Evolutionary conservation across 441 rosid genomes (phyloP).

Genomic region (Adansonia rubrostipa): DNA sequence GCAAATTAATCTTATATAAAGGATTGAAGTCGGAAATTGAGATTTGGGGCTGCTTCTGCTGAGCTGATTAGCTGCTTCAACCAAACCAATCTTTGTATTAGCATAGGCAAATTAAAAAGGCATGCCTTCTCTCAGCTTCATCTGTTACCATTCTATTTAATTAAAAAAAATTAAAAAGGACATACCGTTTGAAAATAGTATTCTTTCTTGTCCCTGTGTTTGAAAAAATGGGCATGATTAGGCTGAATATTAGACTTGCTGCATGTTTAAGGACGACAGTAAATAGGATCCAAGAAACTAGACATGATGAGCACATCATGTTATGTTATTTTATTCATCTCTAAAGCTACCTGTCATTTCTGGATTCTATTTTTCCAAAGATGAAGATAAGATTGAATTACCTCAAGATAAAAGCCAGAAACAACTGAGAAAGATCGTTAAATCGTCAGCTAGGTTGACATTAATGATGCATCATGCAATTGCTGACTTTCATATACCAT

Average conservation of each 20-base stretch:
- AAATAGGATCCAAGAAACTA: background rate
- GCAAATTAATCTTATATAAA: no score
- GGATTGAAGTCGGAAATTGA: no score
- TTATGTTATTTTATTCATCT: background rate
- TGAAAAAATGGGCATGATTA: background rate
- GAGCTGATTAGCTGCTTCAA: no score
- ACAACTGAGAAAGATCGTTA: background rate
- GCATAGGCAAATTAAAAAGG: no score
- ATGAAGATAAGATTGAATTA: slow-evolving; percentile 21
- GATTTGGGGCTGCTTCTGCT: no score
- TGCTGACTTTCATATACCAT: slow-evolving; percentile 24
- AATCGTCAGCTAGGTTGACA: slow-evolving; percentile 49
- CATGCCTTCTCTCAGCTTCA: no score
- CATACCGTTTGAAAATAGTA: no score
- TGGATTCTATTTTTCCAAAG: background rate
- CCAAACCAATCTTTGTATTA: no score
- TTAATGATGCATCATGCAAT: slow-evolving; percentile 25
- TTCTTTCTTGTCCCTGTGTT: background rate
- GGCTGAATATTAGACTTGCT: background rate
- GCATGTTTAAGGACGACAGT: background rate
- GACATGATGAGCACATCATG: no score
- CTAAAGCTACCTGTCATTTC: background rate
- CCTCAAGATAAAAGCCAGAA: background rate
- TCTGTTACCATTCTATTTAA: no score
- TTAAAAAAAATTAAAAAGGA: no score